A percentile compares a stretch with the other conserved stretches of the same genome.
Evolutionary conservation across 2,329 filamentous ascomycete species (phyloP).

Genomic region (Nigrospora osmanthi): DNA sequence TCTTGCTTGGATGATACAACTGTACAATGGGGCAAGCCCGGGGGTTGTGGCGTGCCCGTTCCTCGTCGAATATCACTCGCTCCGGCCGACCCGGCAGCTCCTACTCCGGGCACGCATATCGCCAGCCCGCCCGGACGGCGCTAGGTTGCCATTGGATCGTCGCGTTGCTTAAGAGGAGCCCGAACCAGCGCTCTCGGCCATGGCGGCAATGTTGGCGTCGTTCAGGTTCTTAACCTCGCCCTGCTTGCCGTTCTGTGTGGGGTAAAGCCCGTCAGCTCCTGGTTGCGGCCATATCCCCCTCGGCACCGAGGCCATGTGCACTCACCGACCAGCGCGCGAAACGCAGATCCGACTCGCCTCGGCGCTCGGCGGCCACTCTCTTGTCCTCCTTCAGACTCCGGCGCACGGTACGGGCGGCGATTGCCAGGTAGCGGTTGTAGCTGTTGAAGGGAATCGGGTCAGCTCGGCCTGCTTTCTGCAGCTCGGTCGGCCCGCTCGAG

Average conservation of each 20-base stretch:
- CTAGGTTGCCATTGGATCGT: background rate
- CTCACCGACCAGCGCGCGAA: slow-evolving; percentile 96
- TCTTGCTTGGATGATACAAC: too few species aligned
- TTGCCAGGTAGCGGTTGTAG: slow-evolving; percentile 99
- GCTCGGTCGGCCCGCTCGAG: background rate
- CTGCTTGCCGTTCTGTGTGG: slow-evolving; percentile 85
- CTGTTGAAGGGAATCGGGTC: slow-evolving; percentile 41
- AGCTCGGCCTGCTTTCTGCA: slow-evolving; percentile 17
- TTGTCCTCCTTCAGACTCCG: slow-evolving; percentile 95
- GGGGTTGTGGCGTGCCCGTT: too few species aligned
- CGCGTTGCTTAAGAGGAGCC: slow-evolving; percentile 22
- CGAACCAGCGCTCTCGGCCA: slow-evolving; percentile 26
- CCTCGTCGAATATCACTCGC: too few species aligned
- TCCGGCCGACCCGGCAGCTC: too few species aligned
- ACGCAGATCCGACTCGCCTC: slow-evolving; percentile 81
- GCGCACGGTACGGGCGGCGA: slow-evolving; percentile 91
- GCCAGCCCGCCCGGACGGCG: too few species aligned
- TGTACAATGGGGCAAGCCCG: too few species aligned
- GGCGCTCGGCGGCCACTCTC: slow-evolving; percentile 78
- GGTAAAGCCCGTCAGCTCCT: slow-evolving; percentile 18
- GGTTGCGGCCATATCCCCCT: background rate
- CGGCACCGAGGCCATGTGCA: slow-evolving; percentile 17
- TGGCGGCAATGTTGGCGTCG: slow-evolving; percentile 39
- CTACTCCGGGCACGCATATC: too few species aligned
- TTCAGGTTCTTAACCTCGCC: slow-evolving; percentile 71